These are phyloP conservation scores for Entonaema liquescens DNA, from an alignment of 495 filamentous ascomycete genomes.

Conservation along the genomic window DNA sequence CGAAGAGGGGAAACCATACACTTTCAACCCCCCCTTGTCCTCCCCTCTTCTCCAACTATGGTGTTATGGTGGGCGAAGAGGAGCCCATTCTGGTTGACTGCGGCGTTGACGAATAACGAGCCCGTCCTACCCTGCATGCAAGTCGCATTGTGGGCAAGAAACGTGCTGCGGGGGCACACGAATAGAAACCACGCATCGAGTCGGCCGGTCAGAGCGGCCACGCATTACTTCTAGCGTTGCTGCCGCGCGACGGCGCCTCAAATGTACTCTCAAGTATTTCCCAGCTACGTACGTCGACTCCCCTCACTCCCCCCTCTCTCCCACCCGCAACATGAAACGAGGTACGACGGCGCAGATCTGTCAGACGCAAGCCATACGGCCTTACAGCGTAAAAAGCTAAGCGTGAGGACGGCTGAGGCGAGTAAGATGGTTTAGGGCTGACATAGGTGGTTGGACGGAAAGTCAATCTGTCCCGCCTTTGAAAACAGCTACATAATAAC, in stretches of 20 bases:
- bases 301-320: constrained; percentile 13
- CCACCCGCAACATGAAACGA: constrained; percentile 31
- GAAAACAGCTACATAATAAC: not conserved
- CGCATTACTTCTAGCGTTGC: constrained; percentile 18
- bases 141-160: constrained; percentile 37
- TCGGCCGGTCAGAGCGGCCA: constrained; percentile 36
- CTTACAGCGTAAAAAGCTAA: constrained; percentile 34
- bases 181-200: constrained; percentile 37
- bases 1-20: constrained; percentile 10
- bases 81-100: constrained; percentile 26
- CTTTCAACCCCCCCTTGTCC: not conserved
- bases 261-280: constrained; percentile 26
- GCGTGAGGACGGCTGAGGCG: constrained; percentile 30
- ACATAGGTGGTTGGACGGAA: constrained; percentile 8
- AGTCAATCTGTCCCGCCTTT: not conserved
- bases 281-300: not conserved
- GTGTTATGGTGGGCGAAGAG: constrained; percentile 15
- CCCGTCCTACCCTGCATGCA: constrained; percentile 29
- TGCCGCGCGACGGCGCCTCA: constrained; percentile 8
- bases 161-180: constrained; percentile 38
- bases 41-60: constrained; percentile 12
- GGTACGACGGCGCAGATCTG: constrained; percentile 38
- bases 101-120: constrained; percentile 36
- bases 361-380: constrained; percentile 36
- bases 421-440: constrained; percentile 41